A percentile compares a stretch with the other conserved stretches of the same genome.
Evolutionary conservation across 345 rosid genomes (phyloP).

Genomic region (Litchi chinensis): DNA sequence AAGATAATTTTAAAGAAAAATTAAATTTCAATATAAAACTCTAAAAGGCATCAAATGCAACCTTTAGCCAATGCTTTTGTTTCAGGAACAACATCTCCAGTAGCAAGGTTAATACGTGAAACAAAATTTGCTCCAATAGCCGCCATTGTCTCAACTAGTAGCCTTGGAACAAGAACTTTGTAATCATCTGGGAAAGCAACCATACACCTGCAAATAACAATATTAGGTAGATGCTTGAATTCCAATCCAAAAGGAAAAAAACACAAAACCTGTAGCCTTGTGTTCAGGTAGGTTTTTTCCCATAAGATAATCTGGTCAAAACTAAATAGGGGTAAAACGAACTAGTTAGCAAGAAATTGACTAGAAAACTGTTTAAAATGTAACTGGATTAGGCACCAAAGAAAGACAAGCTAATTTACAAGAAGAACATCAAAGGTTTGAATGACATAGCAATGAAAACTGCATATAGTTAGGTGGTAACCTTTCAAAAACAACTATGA

Average conservation of each 20-base stretch:
- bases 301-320: background rate
- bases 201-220: conserved; percentile 64
- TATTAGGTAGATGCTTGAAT: conserved; percentile 15
- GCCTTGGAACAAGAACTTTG: conserved; percentile 74
- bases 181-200: conserved; percentile 96
- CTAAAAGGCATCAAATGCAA: conserved; percentile 26
- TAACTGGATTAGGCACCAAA: background rate
- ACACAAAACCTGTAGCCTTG: background rate
- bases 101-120: conserved; percentile 83
- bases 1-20: conserved; percentile 11
- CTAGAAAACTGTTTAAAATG: background rate
- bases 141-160: conserved; percentile 83
- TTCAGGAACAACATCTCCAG: conserved; percentile 93
- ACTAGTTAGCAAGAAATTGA: conserved; percentile 8
- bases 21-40: background rate
- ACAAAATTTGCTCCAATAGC: conserved; percentile 69
- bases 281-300: background rate
- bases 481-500: background rate
- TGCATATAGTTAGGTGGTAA: background rate
- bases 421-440: background rate
- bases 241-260: background rate
- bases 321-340: background rate
- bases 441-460: background rate
- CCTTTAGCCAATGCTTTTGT: conserved; percentile 93
- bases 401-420: background rate